phyloP scores from a whole-genome alignment of 352 stramenopile genomes.

The Globisporangium camurandrum region DNA sequence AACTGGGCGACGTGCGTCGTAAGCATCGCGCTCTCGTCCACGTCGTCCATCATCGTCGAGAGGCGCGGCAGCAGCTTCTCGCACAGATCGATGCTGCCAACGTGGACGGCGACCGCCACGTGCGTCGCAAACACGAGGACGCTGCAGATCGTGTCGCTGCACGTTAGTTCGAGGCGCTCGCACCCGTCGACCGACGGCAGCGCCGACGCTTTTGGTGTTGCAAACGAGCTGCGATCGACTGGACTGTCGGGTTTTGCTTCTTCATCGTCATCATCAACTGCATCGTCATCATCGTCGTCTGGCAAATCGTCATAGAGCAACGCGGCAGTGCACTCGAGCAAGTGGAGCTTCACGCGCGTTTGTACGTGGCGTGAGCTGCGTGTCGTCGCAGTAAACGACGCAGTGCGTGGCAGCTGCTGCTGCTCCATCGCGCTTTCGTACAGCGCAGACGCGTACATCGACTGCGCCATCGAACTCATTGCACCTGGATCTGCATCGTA shows the following conservation, averaged over 20 bases:
- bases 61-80: constrained; percentile 74
- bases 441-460: constrained; percentile 76
- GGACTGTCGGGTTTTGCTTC: constrained; percentile 16
- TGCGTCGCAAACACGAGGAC: constrained; percentile 53
- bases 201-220: constrained; percentile 19
- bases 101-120: constrained; percentile 35
- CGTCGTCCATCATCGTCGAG: constrained; percentile 59
- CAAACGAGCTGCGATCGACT: constrained; percentile 17
- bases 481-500: constrained; percentile 75
- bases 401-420: constrained; percentile 4
- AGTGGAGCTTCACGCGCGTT: constrained; percentile 65
- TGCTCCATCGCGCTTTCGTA: constrained; percentile 39
- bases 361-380: constrained; percentile 32
- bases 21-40: constrained; percentile 53
- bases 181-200: constrained; percentile 55
- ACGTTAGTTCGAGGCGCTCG: constrained; percentile 53
- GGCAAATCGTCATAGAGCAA: constrained; percentile 79
- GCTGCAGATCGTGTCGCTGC: constrained; percentile 71
- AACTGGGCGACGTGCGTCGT: constrained; percentile 57
- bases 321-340: constrained; percentile 65
- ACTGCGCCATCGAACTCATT: constrained; percentile 60
- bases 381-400: constrained; percentile 1
- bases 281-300: constrained; percentile 37
- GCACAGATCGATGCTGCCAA: constrained; percentile 55
- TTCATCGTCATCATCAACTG: constrained; percentile 7